A percentile compares a stretch with the other conserved stretches of the same genome.
Evolutionary conservation across 2,329 filamentous ascomycete species (phyloP).

Genomic region (Sordariomycetes sp.): DNA sequence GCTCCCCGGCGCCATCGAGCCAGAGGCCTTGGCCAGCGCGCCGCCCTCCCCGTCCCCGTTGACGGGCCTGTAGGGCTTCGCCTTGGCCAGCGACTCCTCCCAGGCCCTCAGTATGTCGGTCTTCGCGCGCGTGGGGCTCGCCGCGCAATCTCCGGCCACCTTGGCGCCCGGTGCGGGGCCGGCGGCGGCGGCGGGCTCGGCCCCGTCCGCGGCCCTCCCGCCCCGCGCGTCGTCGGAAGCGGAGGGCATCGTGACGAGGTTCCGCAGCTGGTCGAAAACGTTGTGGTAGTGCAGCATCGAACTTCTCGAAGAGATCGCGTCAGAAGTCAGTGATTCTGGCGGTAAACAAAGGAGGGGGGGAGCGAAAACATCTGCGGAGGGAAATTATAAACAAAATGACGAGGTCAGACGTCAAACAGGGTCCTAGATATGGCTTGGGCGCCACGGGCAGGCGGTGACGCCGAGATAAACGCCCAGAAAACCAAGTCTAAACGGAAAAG

Average conservation of each 20-base stretch:
- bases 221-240: neutral
- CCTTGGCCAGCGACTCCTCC: neutral
- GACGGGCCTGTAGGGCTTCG: neutral
- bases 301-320: conserved; percentile 1
- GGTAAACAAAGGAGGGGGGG: too few relatives aligned
- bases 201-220: neutral
- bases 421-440: neutral
- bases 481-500: neutral
- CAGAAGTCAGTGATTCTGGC: too few relatives aligned
- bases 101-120: neutral
- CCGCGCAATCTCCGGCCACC: neutral
- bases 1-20: neutral
- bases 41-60: neutral
- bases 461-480: neutral
- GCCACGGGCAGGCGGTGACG: neutral
- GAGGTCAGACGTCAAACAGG: neutral
- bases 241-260: conserved; percentile 1
- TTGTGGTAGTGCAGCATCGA: conserved; percentile 14
- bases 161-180: neutral
- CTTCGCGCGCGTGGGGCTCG: neutral
- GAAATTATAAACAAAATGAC: neutral
- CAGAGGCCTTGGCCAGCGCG: neutral
- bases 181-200: neutral
- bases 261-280: conserved; percentile 13
- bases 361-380: too few relatives aligned